These are phyloP conservation scores for Heliamphora pulchella DNA, from an alignment of 179 eudicot genomes.

Conservation along the genomic window DNA sequence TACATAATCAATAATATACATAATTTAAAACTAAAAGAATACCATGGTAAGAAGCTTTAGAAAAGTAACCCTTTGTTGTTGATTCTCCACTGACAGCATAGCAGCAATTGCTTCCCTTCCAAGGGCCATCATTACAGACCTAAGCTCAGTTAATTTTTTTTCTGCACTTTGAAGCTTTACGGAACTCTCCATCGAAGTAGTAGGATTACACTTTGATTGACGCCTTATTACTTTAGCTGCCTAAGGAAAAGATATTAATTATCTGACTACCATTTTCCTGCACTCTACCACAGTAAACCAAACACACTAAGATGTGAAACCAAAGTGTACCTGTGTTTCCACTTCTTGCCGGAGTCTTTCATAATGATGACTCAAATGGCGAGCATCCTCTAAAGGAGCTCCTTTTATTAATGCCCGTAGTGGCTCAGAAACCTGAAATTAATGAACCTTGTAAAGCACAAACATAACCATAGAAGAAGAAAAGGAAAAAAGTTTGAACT, in stretches of 20 bases:
- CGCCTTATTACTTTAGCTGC: conserved; percentile 70
- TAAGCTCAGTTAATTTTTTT: conserved; percentile 55
- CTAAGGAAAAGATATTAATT: conserved; percentile 25
- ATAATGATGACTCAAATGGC: conserved; percentile 59
- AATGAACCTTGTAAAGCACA: neutral
- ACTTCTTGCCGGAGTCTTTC: conserved; percentile 65
- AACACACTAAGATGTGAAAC: neutral
- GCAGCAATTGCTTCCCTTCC: conserved; percentile 78
- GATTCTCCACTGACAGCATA: conserved; percentile 77
- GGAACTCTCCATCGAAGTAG: conserved; percentile 36
- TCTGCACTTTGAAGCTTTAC: conserved; percentile 64
- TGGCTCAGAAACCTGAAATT: conserved; percentile 54
- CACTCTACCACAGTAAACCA: neutral
- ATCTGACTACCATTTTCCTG: neutral
- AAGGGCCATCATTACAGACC: conserved; percentile 57
- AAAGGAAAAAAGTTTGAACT: neutral
- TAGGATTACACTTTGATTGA: conserved; percentile 46
- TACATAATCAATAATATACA: too few species aligned
- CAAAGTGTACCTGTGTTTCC: conserved; percentile 63
- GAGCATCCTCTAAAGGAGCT: conserved; percentile 86
- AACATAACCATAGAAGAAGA: neutral
- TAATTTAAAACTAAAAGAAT: conserved; percentile 8
- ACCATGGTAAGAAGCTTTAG: conserved; percentile 74
- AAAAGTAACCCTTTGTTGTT: conserved; percentile 61
- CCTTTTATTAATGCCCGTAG: conserved; percentile 50